Evolutionary conservation across 2,329 filamentous ascomycete species (phyloP).

Genomic region (Cadophora sp.): DNA sequence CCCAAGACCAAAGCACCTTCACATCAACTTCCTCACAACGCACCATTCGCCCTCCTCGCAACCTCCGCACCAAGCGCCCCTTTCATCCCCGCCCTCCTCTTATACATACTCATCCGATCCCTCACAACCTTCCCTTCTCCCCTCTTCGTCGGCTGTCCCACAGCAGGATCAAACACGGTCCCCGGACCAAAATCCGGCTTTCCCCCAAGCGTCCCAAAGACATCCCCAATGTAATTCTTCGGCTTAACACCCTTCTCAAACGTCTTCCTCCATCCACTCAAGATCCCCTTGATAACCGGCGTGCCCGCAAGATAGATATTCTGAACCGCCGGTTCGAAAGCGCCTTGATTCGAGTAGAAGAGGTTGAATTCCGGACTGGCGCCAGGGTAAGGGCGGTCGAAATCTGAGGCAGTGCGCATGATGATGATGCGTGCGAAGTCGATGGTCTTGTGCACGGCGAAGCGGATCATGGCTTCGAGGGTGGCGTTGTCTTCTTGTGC

Average conservation of each 20-base stretch:
- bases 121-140: constrained; percentile 1
- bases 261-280: constrained; percentile 63
- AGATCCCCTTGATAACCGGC: constrained; percentile 64
- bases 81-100: constrained; percentile 23
- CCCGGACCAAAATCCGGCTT: constrained; percentile 67
- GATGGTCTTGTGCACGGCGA: constrained; percentile 60
- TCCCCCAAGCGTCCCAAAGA: constrained; percentile 72
- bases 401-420: constrained; percentile 73
- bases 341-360: constrained; percentile 65
- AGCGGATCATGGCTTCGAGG: constrained; percentile 68
- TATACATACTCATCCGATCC: constrained; percentile 8
- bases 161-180: constrained; percentile 14
- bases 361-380: constrained; percentile 63
- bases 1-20: background rate
- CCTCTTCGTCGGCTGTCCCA: constrained; percentile 16
- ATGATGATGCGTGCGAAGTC: constrained; percentile 73
- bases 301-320: constrained; percentile 73
- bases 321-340: constrained; percentile 65
- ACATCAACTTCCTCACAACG: background rate
- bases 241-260: constrained; percentile 64
- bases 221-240: constrained; percentile 73
- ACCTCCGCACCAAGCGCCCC: constrained; percentile 27
- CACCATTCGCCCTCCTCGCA: constrained; percentile 27
- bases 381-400: constrained; percentile 70
- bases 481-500: constrained; percentile 77